Evolutionary conservation across 768 basidiomycete species (phyloP).

Genomic region (Podaxis sp.): DNA sequence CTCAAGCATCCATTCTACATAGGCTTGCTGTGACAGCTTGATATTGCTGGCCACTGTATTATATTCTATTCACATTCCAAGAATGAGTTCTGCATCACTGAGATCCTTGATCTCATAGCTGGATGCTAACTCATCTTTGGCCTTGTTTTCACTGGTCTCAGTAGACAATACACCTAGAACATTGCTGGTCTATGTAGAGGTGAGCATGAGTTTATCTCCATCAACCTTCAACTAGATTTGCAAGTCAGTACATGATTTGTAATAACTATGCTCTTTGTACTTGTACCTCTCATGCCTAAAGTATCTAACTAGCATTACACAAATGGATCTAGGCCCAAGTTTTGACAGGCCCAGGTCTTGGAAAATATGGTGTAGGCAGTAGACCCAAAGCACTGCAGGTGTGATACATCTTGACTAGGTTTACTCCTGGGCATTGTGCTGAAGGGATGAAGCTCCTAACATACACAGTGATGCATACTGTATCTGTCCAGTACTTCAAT

Average conservation of each 20-base stretch:
- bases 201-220: too few species aligned
- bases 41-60: too few species aligned
- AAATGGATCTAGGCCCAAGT: conserved; percentile 18
- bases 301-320: conserved; percentile 25
- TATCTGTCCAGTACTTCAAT: conserved; percentile 19
- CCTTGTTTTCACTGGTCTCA: too few species aligned
- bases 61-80: too few species aligned
- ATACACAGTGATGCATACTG: conserved; percentile 10
- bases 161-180: not conserved
- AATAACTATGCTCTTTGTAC: not conserved
- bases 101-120: too few species aligned
- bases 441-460: conserved; percentile 15
- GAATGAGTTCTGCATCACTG: too few species aligned
- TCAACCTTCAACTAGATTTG: too few species aligned
- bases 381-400: conserved; percentile 31
- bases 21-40: too few species aligned
- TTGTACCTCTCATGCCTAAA: conserved; percentile 22
- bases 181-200: too few species aligned
- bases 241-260: too few species aligned
- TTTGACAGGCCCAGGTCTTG: conserved; percentile 7
- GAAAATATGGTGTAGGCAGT: conserved; percentile 29
- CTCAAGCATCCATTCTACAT: too few species aligned
- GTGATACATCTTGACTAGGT: conserved; percentile 26
- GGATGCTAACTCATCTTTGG: too few species aligned
- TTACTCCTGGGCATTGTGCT: conserved; percentile 12